Percentiles rank a stretch among this genome's conserved stretches.
Conservation (phyloP, 164 flowering plant species). For the Platanus orientalis region DNA sequence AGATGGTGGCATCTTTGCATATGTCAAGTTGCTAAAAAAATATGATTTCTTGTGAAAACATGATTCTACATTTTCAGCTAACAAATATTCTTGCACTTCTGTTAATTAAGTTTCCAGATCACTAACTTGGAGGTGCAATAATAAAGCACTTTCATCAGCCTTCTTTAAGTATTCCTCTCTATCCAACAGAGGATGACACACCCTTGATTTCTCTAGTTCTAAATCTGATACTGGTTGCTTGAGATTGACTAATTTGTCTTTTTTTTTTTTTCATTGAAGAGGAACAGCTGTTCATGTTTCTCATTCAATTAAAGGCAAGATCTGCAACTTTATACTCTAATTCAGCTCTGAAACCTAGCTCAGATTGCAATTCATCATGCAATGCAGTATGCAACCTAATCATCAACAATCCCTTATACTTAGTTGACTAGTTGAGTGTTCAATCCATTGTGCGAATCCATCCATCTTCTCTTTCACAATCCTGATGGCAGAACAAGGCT, state of each 20-base stretch:
- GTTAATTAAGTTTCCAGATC: conserved; percentile 42
- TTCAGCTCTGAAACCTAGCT: conserved; percentile 38
- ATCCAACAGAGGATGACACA: conserved; percentile 25
- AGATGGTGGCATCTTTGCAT: too few relatives aligned
- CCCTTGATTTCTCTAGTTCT: conserved; percentile 45
- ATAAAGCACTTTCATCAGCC: conserved; percentile 30
- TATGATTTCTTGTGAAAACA: conserved; percentile 39
- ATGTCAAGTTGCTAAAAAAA: conserved; percentile 36
- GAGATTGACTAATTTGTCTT: conserved; percentile 37
- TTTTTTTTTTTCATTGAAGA: conserved; percentile 35
- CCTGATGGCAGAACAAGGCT: conserved; percentile 39
- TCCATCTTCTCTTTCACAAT: conserved; percentile 35
- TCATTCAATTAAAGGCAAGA: conserved; percentile 42
- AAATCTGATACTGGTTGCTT: conserved; percentile 43
- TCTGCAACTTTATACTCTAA: conserved; percentile 43
- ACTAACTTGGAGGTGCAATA: conserved; percentile 18
- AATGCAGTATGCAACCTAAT: conserved; percentile 53
- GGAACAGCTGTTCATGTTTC: conserved; percentile 35
- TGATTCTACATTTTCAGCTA: conserved; percentile 57
- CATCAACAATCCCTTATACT: conserved; percentile 47
- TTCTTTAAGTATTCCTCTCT: conserved; percentile 27
- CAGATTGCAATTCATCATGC: conserved; percentile 39
- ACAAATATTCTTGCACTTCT: conserved; percentile 32
- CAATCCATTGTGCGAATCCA: conserved; percentile 45
- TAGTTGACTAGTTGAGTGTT: conserved; percentile 39